Evolutionary conservation across 108 stramenopile species (phyloP), one percentile per base, ranked within the genome.

Genomic region (Pseudonitzschia pungens): DNA sequence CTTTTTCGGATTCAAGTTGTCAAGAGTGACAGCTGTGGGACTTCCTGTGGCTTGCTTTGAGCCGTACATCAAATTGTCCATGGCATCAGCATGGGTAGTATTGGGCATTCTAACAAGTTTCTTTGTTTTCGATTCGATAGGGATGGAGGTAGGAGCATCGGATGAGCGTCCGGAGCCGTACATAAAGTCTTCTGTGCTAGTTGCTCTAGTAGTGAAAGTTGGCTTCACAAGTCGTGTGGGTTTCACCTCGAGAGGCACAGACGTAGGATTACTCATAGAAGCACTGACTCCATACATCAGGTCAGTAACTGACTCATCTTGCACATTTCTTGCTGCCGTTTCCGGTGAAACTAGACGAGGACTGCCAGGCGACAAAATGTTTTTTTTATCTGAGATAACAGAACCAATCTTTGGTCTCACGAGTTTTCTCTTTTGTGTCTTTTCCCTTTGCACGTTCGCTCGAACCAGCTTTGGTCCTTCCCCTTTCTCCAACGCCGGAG

Each of bases 231-330:
- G n/a, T 21, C 29, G 12, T 40, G 36, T 62, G 16, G 60, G 10
- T 40, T 62, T 42, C 33, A 33, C 60, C 29, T 31, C 0, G 14
- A 62, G 60, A 12, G 33, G 32, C 14, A 58, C 60, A 29, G 18
- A 5, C 36, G 32, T 33, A 62, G 60, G 60, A n/a, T 7, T 40
- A 12, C 12, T 6, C 20, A 0, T 62, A 40, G 60, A 24, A 62
- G 60, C 32, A n/a, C 40, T 62, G 26, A 33, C 60, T 4, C 60
- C 60, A 33, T 62, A 62, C 60, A 62, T 62, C 5, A 62, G 16
- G 29, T 62, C 60, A 18, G 2, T 12, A 33, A 36, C 33, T 33
- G 29, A 9, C 14, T 4, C 0, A 62, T 33, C 60, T 15, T 62
- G 10, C 33, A 12, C 40, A 62, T 3, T 62, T 36, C 3, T 18